Conservation (phyloP, 768 basidiomycete species). For the Boletellus sp. region DNA sequence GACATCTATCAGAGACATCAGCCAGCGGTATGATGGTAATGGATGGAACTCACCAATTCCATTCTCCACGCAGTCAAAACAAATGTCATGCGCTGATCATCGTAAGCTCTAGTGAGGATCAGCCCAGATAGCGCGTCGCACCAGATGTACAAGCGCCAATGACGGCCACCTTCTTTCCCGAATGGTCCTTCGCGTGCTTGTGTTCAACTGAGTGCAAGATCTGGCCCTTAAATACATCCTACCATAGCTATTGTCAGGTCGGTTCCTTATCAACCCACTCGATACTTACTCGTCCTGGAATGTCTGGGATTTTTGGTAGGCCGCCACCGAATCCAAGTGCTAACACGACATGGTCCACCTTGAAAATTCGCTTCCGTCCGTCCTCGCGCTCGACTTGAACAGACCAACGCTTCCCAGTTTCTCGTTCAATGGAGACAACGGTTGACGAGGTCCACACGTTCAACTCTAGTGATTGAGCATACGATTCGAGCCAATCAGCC, state of each 20-base stretch:
- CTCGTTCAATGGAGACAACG: slow-evolving; percentile 27
- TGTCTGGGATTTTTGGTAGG: slow-evolving; percentile 39
- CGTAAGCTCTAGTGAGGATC: background rate
- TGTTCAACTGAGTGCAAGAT: slow-evolving; percentile 58
- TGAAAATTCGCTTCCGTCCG: slow-evolving; percentile 36
- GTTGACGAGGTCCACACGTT: slow-evolving; percentile 59
- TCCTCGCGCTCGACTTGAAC: slow-evolving; percentile 38
- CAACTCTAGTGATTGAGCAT: slow-evolving; percentile 56
- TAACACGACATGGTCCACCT: slow-evolving; percentile 48
- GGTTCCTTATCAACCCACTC: background rate
- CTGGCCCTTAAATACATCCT: slow-evolving; percentile 62
- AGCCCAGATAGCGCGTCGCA: slow-evolving; percentile 25
- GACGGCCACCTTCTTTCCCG: slow-evolving; percentile 69
- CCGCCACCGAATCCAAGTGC: slow-evolving; percentile 49
- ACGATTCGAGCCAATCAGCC: slow-evolving; percentile 66
- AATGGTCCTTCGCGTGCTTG: slow-evolving; percentile 50
- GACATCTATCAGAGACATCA: slow-evolving; percentile 31
- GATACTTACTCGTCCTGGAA: slow-evolving; percentile 40
- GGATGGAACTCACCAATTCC: slow-evolving; percentile 39
- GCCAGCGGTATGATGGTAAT: background rate
- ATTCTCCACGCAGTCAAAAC: slow-evolving; percentile 41
- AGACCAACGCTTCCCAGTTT: slow-evolving; percentile 37
- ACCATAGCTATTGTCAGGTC: slow-evolving; percentile 2
- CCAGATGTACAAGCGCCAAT: slow-evolving; percentile 65
- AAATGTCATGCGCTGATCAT: slow-evolving; percentile 45